phyloP scores from a whole-genome alignment of 768 basidiomycete genomes.

The Lentinula detonsa region DNA sequence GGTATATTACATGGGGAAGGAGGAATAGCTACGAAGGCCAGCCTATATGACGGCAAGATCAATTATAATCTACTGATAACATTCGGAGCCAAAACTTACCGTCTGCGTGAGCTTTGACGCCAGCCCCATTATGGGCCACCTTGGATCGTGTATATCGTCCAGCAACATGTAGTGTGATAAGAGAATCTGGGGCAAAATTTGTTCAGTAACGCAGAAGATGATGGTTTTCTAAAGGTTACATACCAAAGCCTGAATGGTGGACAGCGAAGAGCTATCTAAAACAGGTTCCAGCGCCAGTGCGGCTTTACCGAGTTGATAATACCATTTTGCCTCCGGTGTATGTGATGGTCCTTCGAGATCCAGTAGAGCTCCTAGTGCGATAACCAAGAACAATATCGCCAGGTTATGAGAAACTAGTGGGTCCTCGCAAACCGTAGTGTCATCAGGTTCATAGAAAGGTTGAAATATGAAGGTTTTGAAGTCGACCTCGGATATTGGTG shows the following conservation, averaged over 20 bases:
- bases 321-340: constrained; percentile 49
- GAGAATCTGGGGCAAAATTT: constrained; percentile 34
- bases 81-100: constrained; percentile 27
- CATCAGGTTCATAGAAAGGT: constrained; percentile 42
- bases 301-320: constrained; percentile 55
- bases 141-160: constrained; percentile 44
- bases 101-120: constrained; percentile 68
- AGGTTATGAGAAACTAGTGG: constrained; percentile 43
- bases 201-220: background rate
- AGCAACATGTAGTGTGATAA: constrained; percentile 44
- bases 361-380: constrained; percentile 57
- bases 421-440: constrained; percentile 19
- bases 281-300: constrained; percentile 57
- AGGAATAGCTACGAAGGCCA: constrained; percentile 53
- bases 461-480: constrained; percentile 46
- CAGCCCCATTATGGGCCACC: constrained; percentile 69
- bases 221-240: constrained; percentile 6
- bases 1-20: constrained; percentile 7
- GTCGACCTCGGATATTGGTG: constrained; percentile 55
- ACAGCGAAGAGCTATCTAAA: constrained; percentile 56
- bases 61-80: background rate
- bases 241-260: constrained; percentile 62
- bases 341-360: constrained; percentile 52
- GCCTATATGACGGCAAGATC: constrained; percentile 29
- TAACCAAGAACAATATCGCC: constrained; percentile 56